These are phyloP conservation scores for Solanum medicagineum DNA, from an alignment of 257 asterid genomes.

Conservation along the genomic window DNA sequence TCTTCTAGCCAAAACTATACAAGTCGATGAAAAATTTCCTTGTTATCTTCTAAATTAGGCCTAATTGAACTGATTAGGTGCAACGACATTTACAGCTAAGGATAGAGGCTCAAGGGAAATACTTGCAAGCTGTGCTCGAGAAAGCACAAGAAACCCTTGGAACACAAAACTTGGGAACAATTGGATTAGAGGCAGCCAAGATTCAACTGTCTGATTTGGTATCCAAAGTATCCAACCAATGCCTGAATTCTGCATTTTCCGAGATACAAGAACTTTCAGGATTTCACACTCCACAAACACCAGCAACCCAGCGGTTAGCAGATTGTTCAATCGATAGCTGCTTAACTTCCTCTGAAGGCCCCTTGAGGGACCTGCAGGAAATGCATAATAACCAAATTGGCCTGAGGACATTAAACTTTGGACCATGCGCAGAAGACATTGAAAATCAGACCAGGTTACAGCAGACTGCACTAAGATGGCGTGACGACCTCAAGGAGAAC, in stretches of 20 bases:
- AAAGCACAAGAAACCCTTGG: slow-evolving; percentile 87
- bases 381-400: slow-evolving; percentile 27
- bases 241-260: slow-evolving; percentile 57
- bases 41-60: slow-evolving; percentile 2
- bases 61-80: slow-evolving; percentile 39
- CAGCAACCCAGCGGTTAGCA: slow-evolving; percentile 33
- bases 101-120: slow-evolving; percentile 84
- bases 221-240: slow-evolving; percentile 67
- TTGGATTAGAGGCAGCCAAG: slow-evolving; percentile 70
- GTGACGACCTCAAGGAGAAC: slow-evolving; percentile 32
- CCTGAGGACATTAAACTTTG: slow-evolving; percentile 21
- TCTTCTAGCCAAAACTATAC: not conserved
- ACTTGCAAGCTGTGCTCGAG: slow-evolving; percentile 80
- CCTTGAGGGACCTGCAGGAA: slow-evolving; percentile 45
- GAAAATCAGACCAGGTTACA: slow-evolving; percentile 22
- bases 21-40: not conserved
- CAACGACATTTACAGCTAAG: slow-evolving; percentile 76
- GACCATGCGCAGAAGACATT: slow-evolving; percentile 19
- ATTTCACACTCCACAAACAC: slow-evolving; percentile 39
- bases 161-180: slow-evolving; percentile 49
- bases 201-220: slow-evolving; percentile 68
- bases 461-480: slow-evolving; percentile 36
- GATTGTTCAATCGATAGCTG: slow-evolving; percentile 66
- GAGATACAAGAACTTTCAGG: slow-evolving; percentile 46
- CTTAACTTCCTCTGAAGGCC: slow-evolving; percentile 58